Evolutionary conservation across 2,329 filamentous ascomycete species (phyloP).

Genomic region (Drechslera avenae): DNA sequence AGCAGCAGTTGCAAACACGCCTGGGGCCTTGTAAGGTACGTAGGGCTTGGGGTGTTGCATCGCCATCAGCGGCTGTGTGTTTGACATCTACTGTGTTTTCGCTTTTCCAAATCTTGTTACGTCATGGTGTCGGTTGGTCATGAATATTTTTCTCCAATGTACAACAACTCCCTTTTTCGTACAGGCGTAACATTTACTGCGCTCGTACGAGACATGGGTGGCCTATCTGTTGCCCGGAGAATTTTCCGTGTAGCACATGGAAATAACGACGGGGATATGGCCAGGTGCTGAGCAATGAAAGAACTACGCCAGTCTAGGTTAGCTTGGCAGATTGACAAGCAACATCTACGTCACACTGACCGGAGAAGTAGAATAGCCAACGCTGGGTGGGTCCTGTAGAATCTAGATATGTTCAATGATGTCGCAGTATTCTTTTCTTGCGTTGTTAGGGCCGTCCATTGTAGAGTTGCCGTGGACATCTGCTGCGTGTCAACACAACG

Average conservation of each 20-base stretch:
- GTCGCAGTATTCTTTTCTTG: too few species aligned
- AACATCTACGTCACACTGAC: slow-evolving; percentile 7
- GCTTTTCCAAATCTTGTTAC: neutral
- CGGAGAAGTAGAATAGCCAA: neutral
- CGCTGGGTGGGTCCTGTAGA: neutral
- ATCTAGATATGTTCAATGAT: neutral
- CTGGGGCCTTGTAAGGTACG: slow-evolving; percentile 6
- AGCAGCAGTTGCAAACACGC: slow-evolving; percentile 1
- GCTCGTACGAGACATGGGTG: neutral
- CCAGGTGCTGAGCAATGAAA: neutral
- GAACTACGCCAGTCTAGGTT: neutral
- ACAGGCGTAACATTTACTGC: too few species aligned
- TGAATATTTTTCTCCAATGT: neutral
- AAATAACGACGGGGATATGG: neutral
- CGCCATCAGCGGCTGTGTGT: too few species aligned
- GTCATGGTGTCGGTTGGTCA: neutral
- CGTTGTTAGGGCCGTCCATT: neutral
- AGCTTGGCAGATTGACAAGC: neutral
- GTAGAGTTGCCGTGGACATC: neutral
- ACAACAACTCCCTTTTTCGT: neutral
- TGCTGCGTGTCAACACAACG: too few species aligned
- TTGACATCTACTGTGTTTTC: neutral
- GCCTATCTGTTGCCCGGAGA: neutral
- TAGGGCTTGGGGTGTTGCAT: neutral
- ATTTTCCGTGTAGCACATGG: slow-evolving; percentile 1